Evolutionary conservation across 202 grass and related monocot genomes (phyloP).

Genomic region (Miscanthus sacchariflorus): DNA sequence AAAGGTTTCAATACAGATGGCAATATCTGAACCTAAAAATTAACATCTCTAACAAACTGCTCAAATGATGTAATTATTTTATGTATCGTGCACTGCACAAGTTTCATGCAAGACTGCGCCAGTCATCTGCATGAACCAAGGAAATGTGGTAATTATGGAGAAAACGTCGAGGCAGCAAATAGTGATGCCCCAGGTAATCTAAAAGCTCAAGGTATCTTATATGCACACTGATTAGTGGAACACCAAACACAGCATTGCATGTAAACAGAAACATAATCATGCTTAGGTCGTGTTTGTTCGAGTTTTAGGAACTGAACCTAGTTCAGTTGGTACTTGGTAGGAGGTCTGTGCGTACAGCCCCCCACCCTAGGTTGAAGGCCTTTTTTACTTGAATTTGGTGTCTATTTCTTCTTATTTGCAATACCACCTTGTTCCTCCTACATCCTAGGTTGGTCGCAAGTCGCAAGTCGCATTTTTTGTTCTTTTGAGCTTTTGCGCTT

Average conservation of each 20-base stretch:
- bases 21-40: constrained; percentile 15
- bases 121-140: constrained; percentile 26
- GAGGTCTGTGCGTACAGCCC: neutral
- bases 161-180: constrained; percentile 4
- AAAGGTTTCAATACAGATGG: constrained; percentile 26
- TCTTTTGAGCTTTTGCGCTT: constrained; percentile 15
- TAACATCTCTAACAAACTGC: constrained; percentile 7
- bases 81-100: neutral
- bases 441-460: neutral
- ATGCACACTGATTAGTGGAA: constrained; percentile 19
- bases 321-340: neutral
- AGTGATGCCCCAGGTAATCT: constrained; percentile 4
- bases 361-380: neutral
- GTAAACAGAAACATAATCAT: constrained; percentile 11
- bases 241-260: constrained; percentile 27
- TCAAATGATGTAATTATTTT: constrained; percentile 30
- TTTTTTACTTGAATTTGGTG: neutral
- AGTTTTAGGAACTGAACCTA: neutral
- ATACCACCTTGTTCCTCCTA: neutral
- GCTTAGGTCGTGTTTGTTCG: neutral
- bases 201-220: constrained; percentile 15
- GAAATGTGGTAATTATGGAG: constrained; percentile 1
- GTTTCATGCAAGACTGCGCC: constrained; percentile 18
- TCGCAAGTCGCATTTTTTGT: neutral
- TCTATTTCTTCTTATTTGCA: neutral